phyloP scores from a whole-genome alignment of 345 rosid species.

The Firmiana major region DNA sequence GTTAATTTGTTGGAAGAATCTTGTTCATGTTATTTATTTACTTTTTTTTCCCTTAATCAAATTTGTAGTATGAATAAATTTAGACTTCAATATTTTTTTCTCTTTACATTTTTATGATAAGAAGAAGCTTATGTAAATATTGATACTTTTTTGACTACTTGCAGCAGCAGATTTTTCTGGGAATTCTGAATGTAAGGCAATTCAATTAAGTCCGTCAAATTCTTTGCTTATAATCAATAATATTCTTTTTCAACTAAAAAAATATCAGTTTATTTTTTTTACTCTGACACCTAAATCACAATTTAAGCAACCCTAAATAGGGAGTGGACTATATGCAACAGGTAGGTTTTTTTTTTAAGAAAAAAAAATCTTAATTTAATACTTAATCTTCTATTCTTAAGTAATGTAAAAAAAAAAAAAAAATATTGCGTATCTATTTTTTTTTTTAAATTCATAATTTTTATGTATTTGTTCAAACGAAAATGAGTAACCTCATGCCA shows the following conservation, averaged over 20 bases:
- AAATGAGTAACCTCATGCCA: too few species aligned
- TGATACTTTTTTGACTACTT: background rate
- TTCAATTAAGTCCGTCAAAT: background rate
- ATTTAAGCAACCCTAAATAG: background rate
- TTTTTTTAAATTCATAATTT: too few species aligned
- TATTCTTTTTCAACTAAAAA: too few species aligned
- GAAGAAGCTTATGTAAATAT: background rate
- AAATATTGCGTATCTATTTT: too few species aligned
- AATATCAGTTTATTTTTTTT: background rate
- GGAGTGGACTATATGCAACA: background rate
- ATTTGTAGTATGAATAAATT: slow-evolving; percentile 27
- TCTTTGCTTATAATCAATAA: background rate
- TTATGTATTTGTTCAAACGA: too few species aligned
- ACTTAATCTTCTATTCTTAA: too few species aligned
- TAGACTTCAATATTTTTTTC: background rate
- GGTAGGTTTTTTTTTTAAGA: too few species aligned
- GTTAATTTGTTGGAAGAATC: slow-evolving; percentile 37
- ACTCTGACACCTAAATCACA: background rate
- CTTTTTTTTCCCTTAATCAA: background rate
- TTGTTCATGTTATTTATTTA: slow-evolving; percentile 2
- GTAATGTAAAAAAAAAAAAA: too few species aligned
- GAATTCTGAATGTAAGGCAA: background rate
- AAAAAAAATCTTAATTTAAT: too few species aligned
- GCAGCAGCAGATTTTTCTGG: background rate
- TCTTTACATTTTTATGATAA: background rate